Conservation (phyloP, 495 filamentous ascomycete species). For the Cudoniella acicularis region DNA sequence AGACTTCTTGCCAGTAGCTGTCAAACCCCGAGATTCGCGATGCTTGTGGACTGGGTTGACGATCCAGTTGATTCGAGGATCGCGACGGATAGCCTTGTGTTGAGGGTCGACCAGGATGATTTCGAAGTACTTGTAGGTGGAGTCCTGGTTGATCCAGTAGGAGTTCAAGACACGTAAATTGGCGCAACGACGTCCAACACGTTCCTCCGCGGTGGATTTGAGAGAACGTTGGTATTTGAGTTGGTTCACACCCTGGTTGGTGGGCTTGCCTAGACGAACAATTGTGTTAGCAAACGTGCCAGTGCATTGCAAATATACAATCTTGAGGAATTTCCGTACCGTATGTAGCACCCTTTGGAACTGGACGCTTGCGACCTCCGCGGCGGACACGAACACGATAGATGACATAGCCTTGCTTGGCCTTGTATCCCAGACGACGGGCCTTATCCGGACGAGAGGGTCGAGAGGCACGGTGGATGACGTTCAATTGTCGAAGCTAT, state of each 20-base stretch:
- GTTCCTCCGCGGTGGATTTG: conserved; percentile 95
- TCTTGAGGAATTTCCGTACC: conserved; percentile 52
- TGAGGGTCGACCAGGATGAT: conserved; percentile 99
- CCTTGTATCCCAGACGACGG: conserved; percentile 99
- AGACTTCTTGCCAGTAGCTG: conserved; percentile 97
- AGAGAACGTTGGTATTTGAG: conserved; percentile 99
- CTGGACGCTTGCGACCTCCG: conserved; percentile 95
- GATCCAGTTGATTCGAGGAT: conserved; percentile 99
- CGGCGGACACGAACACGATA: conserved; percentile 97
- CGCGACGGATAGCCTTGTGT: conserved; percentile 99
- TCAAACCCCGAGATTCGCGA: conserved; percentile 94
- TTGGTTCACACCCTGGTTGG: conserved; percentile 99
- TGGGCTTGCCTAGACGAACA: conserved; percentile 80
- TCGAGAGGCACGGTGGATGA: conserved; percentile 97
- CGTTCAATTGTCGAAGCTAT: conserved; percentile 98
- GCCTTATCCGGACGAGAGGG: conserved; percentile 99
- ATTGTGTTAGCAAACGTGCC: conserved; percentile 3
- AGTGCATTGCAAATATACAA: background rate
- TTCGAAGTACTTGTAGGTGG: conserved; percentile 99
- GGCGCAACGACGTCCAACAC: conserved; percentile 96
- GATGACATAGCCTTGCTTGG: conserved; percentile 99
- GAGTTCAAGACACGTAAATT: conserved; percentile 99
- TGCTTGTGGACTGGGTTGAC: conserved; percentile 99
- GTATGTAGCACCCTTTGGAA: conserved; percentile 96
- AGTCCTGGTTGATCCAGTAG: conserved; percentile 99